Base-by-base conservation (phyloP, 1,284 basidiomycete genomes). In the Irpex sp. region DNA sequence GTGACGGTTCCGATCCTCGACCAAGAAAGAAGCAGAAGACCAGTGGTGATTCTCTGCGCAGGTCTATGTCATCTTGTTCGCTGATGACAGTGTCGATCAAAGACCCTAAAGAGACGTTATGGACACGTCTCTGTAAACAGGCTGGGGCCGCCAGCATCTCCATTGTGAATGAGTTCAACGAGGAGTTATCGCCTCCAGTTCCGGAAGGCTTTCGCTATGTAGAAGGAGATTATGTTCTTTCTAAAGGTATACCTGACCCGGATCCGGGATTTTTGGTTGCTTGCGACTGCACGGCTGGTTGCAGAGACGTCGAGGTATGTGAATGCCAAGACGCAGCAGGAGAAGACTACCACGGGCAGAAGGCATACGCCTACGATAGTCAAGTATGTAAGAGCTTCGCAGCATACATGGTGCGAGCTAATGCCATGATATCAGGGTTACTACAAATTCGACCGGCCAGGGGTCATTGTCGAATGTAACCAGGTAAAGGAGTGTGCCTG, bases 381-480 rank as follows among this genome's bases (percentile, higher is more conserved):
- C 66, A 74, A n/a, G 76, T 75, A 58, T 17, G 68, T 19, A 26
- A 26, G 26, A 26, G 26, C 26, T 26, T 26, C 26, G 26, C 26
- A 26, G 26, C 26, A 26, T 4, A 4, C 26, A 26, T 26, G 26
- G 26, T 26, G 3, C 3, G 26, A 26, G 26, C 26, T 34, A 9
- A 26, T n/a, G 11, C 26, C 37, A n/a, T 37, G 47, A 60, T 40
- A 59, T 52, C 8, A 88, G 86, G 79, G 82, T 7, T 69, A 82
- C 2, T 86, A 83, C 70, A 73, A 74, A 5, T 83, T 85, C 66
- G 72, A 76, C 58, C 69, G 81, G 1, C 76, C 81, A 1, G 69
- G 74, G 2, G 82, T 85, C 57, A 83, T 86, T 13, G 77, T 87
- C 5, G 87, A 89, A 69, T 89, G 87, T 63, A 89, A 87, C 64